These are phyloP conservation scores for Edaphochlamys debaryana DNA, from an alignment of 139 green algal genomes.

Conservation along the genomic window DNA sequence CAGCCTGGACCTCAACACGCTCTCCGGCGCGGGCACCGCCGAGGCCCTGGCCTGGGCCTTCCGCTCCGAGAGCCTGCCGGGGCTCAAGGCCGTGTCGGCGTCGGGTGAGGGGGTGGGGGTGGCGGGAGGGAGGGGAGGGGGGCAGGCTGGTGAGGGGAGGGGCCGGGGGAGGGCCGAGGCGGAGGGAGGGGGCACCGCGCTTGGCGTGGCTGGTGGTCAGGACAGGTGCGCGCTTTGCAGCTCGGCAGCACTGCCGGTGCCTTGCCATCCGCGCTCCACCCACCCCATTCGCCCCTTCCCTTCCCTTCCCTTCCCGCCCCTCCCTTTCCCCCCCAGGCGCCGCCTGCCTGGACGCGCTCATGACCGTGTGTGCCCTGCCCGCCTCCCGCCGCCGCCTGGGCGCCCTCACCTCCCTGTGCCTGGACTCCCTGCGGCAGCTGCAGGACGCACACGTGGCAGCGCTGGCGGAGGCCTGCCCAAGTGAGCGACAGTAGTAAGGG, in stretches of 20 bases:
- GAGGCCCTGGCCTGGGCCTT: background rate
- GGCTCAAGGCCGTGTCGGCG: slow-evolving; percentile 32
- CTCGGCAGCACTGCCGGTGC: too few relatives aligned
- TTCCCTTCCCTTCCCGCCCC: too few relatives aligned
- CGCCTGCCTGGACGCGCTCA: background rate
- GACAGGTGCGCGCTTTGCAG: too few relatives aligned
- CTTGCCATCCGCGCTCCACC: too few relatives aligned
- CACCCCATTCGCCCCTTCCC: too few relatives aligned
- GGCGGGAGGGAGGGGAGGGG: too few relatives aligned
- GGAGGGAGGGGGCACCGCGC: too few relatives aligned
- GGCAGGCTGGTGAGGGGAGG: too few relatives aligned
- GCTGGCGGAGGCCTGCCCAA: background rate
- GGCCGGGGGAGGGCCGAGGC: too few relatives aligned
- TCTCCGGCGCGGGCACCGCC: background rate
- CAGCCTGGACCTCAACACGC: background rate
- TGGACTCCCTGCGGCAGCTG: slow-evolving; percentile 27
- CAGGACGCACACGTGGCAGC: background rate
- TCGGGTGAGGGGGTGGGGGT: background rate
- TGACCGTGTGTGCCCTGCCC: background rate
- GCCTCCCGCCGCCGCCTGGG: background rate
- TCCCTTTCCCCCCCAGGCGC: background rate
- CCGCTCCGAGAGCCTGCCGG: background rate
- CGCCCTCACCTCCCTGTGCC: background rate
- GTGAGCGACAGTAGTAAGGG: too few relatives aligned
- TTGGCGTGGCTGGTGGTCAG: too few relatives aligned